Base-by-base conservation (phyloP, 2,329 filamentous ascomycete species). In the Colletotrichum scovillei region DNA sequence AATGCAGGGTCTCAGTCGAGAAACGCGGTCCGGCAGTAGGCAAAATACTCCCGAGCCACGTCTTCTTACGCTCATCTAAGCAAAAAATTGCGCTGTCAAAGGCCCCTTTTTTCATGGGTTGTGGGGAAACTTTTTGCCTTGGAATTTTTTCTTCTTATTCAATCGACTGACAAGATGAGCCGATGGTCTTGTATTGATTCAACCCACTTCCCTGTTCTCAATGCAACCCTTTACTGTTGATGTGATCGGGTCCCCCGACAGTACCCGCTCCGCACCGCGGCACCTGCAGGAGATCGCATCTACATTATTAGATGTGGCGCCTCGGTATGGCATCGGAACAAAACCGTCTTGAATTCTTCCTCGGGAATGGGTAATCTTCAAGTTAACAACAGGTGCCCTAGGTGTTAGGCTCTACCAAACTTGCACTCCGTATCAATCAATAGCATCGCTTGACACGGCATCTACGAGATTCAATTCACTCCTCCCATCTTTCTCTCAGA, bases 61-160 rank as follows among this genome's bases (percentile, higher is more conserved):
- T 38, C 9, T 35, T 26, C 16, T 30, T 28, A 35, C 64, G 69
- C 64, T 72, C 64, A 68, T 57, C 66, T 63, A 72, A 72, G 69
- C 69, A 68, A 24, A 58, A 53, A 72, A 72, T 68, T 49, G 69
- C 58, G 69, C 63, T 57, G 64, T 68, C 38, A 38, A 53, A 32
- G 63, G 64, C 60, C 30, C 58, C 58, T 38, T 72, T 52, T 62
- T 42, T 42, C 9, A 42, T 38, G 28, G 35, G 35, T 28, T 68
- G 69, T 68, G 69, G 69, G 35, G 69, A 57, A 58, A 5, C n/a
- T 53, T 30, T 14, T 49, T 52, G 46, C 22, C 42, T 26, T 55
- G 42, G 57, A 49, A 35, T 49, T 55, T 59, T 59, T 59, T 46
- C 28, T 42, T 53, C 16, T 35, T 35, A 5, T 12, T 9, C 32